These are phyloP conservation scores for Ilex aquifolium DNA, from an alignment of 257 asterid genomes.

Conservation along the genomic window DNA sequence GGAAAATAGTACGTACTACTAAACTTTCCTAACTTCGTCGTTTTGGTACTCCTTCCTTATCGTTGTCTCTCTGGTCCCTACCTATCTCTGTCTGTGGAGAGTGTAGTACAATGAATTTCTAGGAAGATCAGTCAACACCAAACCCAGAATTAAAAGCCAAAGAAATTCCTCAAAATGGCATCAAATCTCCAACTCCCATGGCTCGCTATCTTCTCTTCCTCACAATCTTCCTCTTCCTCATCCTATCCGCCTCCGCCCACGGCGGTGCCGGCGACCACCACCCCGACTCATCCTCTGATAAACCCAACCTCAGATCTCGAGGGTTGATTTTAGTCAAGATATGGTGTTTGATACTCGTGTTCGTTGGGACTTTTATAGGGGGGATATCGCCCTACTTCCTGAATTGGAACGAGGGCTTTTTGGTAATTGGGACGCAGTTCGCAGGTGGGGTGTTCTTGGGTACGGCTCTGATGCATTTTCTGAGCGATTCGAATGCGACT, in stretches of 20 bases:
- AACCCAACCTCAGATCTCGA: constrained; percentile 56
- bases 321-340: constrained; percentile 58
- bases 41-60: constrained; percentile 9
- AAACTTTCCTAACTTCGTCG: too few relatives aligned
- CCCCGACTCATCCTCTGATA: constrained; percentile 26
- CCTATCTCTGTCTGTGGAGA: too few relatives aligned
- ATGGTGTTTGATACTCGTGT: constrained; percentile 77
- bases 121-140: too few relatives aligned
- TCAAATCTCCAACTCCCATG: constrained; percentile 24
- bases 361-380: constrained; percentile 63
- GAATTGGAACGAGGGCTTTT: constrained; percentile 81
- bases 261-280: constrained; percentile 33
- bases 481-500: constrained; percentile 79
- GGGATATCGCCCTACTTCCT: constrained; percentile 82
- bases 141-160: too few relatives aligned
- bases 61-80: too few relatives aligned
- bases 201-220: constrained; percentile 33
- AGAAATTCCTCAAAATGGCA: neutral
- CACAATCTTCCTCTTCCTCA: constrained; percentile 33
- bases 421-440: constrained; percentile 75
- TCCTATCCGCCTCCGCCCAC: constrained; percentile 51
- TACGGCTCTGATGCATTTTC: constrained; percentile 83
- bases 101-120: too few relatives aligned
- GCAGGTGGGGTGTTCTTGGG: constrained; percentile 94
- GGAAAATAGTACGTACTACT: too few relatives aligned